phyloP scores from a whole-genome alignment of 2,329 filamentous ascomycete genomes.

The Ophioceras dolichostomum region DNA sequence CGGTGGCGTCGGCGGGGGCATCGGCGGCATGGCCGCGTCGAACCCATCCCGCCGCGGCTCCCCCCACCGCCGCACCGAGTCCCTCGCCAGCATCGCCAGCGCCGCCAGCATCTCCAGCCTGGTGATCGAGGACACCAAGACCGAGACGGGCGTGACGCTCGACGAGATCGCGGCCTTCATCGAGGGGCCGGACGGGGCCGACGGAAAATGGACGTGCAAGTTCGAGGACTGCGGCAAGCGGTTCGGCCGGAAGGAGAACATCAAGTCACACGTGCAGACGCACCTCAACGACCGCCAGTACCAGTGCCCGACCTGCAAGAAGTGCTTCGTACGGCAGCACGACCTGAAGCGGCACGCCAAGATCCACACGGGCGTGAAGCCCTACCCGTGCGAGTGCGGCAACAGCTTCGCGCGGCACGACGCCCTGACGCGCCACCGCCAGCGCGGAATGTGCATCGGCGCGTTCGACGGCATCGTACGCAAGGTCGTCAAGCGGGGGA shows the following conservation, averaged over 20 bases:
- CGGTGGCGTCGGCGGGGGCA: too few species aligned
- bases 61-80: slow-evolving; percentile 45
- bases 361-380: slow-evolving; percentile 93
- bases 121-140: slow-evolving; percentile 53
- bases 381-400: slow-evolving; percentile 87
- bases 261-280: slow-evolving; percentile 96
- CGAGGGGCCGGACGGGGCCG: slow-evolving; percentile 55
- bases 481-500: slow-evolving; percentile 49
- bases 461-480: slow-evolving; percentile 70
- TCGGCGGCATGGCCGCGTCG: slow-evolving; percentile 11
- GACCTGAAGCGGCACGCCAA: slow-evolving; percentile 96
- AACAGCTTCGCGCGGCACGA: slow-evolving; percentile 94
- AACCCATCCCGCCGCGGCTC: slow-evolving; percentile 19
- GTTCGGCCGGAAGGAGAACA: slow-evolving; percentile 97
- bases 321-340: slow-evolving; percentile 94
- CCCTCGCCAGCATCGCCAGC: slow-evolving; percentile 43
- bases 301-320: slow-evolving; percentile 83
- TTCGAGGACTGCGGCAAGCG: slow-evolving; percentile 68
- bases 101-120: slow-evolving; percentile 48
- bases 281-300: slow-evolving; percentile 95
- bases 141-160: slow-evolving; percentile 71
- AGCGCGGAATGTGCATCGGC: slow-evolving; percentile 92
- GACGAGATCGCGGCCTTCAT: slow-evolving; percentile 76
- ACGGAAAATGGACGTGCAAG: slow-evolving; percentile 70
- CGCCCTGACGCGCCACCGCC: slow-evolving; percentile 83